Evolutionary conservation across 495 filamentous ascomycete species (phyloP).

Genomic region (Penicillium alfredii): DNA sequence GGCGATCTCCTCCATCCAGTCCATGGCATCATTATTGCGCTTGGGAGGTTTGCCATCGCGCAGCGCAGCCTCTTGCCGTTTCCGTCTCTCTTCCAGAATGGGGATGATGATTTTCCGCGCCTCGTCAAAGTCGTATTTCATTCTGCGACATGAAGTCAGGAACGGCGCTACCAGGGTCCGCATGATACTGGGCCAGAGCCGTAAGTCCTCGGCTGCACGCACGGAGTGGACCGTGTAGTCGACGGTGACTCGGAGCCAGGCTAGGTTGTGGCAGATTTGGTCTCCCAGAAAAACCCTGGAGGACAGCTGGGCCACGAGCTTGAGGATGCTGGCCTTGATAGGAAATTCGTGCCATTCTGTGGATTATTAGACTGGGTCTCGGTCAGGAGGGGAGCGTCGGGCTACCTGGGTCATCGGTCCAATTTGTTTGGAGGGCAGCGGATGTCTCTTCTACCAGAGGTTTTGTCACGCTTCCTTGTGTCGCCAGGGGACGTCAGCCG

Average conservation of each 20-base stretch:
- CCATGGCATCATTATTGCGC: slow-evolving; percentile 12
- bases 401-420: slow-evolving; percentile 13
- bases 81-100: slow-evolving; percentile 11
- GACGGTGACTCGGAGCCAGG: slow-evolving; percentile 45
- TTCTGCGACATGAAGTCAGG: slow-evolving; percentile 10
- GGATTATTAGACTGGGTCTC: neutral
- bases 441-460: slow-evolving; percentile 15
- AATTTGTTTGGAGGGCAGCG: slow-evolving; percentile 1
- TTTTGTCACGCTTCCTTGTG: slow-evolving; percentile 7
- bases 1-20: slow-evolving; percentile 23
- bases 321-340: slow-evolving; percentile 3
- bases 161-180: slow-evolving; percentile 19
- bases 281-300: slow-evolving; percentile 47
- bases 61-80: slow-evolving; percentile 6
- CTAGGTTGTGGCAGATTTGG: slow-evolving; percentile 41
- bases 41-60: neutral
- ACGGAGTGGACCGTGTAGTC: slow-evolving; percentile 45
- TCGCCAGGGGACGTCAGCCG: no score
- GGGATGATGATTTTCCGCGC: slow-evolving; percentile 18
- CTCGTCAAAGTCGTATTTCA: slow-evolving; percentile 10
- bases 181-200: slow-evolving; percentile 18
- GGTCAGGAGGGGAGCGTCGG: no score
- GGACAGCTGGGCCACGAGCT: slow-evolving; percentile 44
- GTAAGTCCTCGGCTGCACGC: slow-evolving; percentile 10
- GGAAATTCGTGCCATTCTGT: slow-evolving; percentile 29